A percentile compares a stretch with the other conserved stretches of the same genome.
Evolutionary conservation across 2,329 filamentous ascomycete genomes (phyloP).

Genomic region (Fusarium guadeloupense): DNA sequence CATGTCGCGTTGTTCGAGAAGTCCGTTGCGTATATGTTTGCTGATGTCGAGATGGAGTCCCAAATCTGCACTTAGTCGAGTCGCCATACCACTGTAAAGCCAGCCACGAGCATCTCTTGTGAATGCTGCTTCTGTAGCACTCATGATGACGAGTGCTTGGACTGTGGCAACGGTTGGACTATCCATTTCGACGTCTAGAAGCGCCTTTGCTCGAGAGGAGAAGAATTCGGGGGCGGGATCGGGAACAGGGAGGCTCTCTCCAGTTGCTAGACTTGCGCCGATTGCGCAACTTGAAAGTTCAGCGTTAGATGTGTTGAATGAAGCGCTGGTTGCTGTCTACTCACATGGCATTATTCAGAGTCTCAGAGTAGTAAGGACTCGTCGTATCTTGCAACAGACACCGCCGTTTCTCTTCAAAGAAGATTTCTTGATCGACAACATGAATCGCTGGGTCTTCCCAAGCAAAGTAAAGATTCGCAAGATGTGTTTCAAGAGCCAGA

Average conservation of each 20-base stretch:
- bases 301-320: too few species aligned
- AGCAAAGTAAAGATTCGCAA: constrained; percentile 37
- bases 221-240: constrained; percentile 31
- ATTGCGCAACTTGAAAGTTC: constrained; percentile 14
- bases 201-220: constrained; percentile 29
- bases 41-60: constrained; percentile 30
- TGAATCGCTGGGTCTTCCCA: constrained; percentile 41
- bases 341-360: constrained; percentile 41
- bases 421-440: constrained; percentile 35
- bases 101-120: constrained; percentile 37
- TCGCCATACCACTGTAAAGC: constrained; percentile 39
- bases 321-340: too few species aligned
- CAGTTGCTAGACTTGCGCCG: constrained; percentile 13
- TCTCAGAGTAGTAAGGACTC: constrained; percentile 39
- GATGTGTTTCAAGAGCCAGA: constrained; percentile 22
- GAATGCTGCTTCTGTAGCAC: constrained; percentile 30
- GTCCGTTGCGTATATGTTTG: neutral
- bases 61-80: constrained; percentile 21
- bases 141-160: constrained; percentile 36
- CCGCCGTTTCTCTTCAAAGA: constrained; percentile 22
- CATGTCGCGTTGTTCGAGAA: constrained; percentile 13
- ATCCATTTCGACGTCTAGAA: constrained; percentile 39
- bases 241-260: neutral
- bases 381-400: neutral
- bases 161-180: constrained; percentile 35